phyloP scores from a whole-genome alignment of 371 early-diverging fungal species.

The Batkoa obscura region DNA sequence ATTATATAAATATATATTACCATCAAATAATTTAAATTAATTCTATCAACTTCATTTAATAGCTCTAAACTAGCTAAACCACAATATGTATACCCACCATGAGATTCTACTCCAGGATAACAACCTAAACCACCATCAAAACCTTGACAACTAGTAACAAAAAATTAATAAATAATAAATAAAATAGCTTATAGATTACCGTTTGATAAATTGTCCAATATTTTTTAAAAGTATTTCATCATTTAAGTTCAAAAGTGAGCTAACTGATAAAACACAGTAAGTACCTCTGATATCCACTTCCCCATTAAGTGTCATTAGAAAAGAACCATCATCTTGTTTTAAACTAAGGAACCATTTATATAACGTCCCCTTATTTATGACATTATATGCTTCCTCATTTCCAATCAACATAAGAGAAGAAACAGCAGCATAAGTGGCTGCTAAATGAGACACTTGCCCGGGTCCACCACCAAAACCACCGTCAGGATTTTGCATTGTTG shows the following conservation, averaged over 20 bases:
- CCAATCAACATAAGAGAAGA: constrained; percentile 52
- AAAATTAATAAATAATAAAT: background rate
- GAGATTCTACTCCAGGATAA: constrained; percentile 80
- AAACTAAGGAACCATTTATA: constrained; percentile 54
- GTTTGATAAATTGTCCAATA: constrained; percentile 47
- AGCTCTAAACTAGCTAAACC: constrained; percentile 78
- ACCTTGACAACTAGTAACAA: constrained; percentile 48
- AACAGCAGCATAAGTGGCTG: constrained; percentile 72
- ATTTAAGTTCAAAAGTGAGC: constrained; percentile 52
- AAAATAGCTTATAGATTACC: constrained; percentile 9
- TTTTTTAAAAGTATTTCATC: constrained; percentile 54
- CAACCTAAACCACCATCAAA: constrained; percentile 92
- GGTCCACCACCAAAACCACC: constrained; percentile 85
- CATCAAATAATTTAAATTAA: constrained; percentile 38
- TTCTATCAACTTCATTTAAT: constrained; percentile 30
- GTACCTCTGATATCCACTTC: constrained; percentile 86
- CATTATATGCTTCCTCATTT: constrained; percentile 41
- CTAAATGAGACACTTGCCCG: constrained; percentile 60
- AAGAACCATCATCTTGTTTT: constrained; percentile 81
- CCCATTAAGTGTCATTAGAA: constrained; percentile 75
- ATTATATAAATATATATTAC: constrained; percentile 13
- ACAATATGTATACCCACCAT: constrained; percentile 95
- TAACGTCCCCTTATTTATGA: constrained; percentile 44
- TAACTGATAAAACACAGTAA: constrained; percentile 77
- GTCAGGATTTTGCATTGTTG: constrained; percentile 35